Evolutionary conservation across 305 asterid species (phyloP), one percentile per base, ranked within the genome.

Genomic region (Fraxinus paxiana): DNA sequence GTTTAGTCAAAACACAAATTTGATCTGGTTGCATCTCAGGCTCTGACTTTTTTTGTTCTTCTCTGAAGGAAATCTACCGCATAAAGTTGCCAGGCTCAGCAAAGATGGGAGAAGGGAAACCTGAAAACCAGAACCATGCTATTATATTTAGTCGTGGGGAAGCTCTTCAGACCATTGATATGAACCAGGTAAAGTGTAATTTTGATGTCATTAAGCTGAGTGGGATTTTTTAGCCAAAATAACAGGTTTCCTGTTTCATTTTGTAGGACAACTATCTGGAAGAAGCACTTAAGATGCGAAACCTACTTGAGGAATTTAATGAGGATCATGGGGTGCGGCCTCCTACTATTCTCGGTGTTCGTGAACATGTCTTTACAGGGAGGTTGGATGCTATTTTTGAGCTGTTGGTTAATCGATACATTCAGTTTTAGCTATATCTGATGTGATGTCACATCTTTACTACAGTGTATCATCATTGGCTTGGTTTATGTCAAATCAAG

Each of bases 51-150:
- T 79, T 74, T 83, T 79, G 48, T 82, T 81, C 81, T 59, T 65
- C 77, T 74, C 46, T 90, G 82, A 82, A 96, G 99, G 99, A 96
- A 93, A 96, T 94, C 82, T 96, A 93, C 90, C 97, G 99, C 56
- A 92, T 96, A 89, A 96, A 92, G 88, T 88, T 96, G 81, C 99
- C 99, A 17, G 99, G 99, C 41, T 31, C 96, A 63, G 98, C 98
- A 83, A 96, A 93, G 88, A 82, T 96, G 77, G 99, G 99, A 82
- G 99, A 96, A 90, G 99, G 98, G 79, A 96, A 96, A 83, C 99
- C 99, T 38, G 99, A 96, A 90, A 96, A 96, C 89, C 99, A 96
- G 87, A 96, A 96, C 84, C 99, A 96, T 87, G 99, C 99, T 81
- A 94, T 96, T 28, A 38, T 96, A 73, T 96, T 96, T 80, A 86